These are phyloP conservation scores for Fusarium lyarnte DNA, from an alignment of 2,329 filamentous ascomycete genomes.

Conservation along the genomic window DNA sequence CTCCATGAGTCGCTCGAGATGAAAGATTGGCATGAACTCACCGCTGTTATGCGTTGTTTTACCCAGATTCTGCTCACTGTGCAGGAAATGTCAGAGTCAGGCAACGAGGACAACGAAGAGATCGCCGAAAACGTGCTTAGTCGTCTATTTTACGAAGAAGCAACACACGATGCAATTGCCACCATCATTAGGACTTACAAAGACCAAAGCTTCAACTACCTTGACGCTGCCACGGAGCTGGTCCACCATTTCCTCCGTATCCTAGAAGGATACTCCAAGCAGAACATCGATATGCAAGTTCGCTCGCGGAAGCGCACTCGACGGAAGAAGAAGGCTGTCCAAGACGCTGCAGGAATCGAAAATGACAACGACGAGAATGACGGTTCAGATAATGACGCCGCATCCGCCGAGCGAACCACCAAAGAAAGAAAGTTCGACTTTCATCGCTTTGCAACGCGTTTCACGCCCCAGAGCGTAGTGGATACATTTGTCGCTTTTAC, in stretches of 20 bases:
- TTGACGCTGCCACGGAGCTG: conserved; percentile 91
- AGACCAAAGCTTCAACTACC: conserved; percentile 91
- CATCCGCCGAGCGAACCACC: conserved; percentile 73
- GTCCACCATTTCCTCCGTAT: conserved; percentile 92
- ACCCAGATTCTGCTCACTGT: conserved; percentile 93
- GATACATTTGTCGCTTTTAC: conserved; percentile 88
- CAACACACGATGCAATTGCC: conserved; percentile 88
- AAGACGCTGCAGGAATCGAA: conserved; percentile 50
- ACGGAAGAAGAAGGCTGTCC: conserved; percentile 75
- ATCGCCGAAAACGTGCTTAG: conserved; percentile 98
- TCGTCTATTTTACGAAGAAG: conserved; percentile 98
- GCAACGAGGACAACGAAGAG: conserved; percentile 91
- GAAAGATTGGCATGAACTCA: conserved; percentile 88
- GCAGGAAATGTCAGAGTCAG: conserved; percentile 88
- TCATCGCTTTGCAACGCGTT: conserved; percentile 80
- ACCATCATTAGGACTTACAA: conserved; percentile 87
- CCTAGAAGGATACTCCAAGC: conserved; percentile 91
- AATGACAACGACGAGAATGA: conserved; percentile 69
- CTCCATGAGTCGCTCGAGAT: conserved; percentile 83
- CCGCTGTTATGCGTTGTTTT: conserved; percentile 91
- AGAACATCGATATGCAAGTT: conserved; percentile 93
- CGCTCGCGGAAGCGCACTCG: conserved; percentile 80
- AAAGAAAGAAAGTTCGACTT: conserved; percentile 96
- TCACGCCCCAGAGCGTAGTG: conserved; percentile 84
- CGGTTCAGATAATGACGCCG: conserved; percentile 76